Base-by-base conservation (phyloP, 257 asterid species). In the Gentiana dahurica region DNA sequence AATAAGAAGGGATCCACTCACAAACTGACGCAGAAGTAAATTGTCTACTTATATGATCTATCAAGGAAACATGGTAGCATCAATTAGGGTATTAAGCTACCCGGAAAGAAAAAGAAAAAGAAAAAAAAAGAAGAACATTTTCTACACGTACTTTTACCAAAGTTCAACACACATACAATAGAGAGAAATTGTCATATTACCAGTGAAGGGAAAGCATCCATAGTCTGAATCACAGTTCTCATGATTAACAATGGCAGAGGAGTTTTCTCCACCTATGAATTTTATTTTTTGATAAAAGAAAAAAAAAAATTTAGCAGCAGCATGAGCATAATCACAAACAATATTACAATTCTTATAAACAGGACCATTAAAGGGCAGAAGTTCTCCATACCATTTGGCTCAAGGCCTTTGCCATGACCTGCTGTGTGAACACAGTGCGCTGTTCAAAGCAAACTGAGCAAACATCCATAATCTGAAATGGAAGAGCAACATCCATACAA, bases 181-280 rank as follows among this genome's bases (percentile, higher is more conserved):
- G 46, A 41, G 5, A 41, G 46, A 41, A 41, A 41, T 41, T 3
- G 46, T 41, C 46, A 41, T 10, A 48, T 75, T 82, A 90, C 96
- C 95, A 91, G 81, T 13, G 94, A 71, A 36, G 98, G 98, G 65
- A 79, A 87, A 51, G 98, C 97, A 73, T 91, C 98, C 60, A 87
- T 91, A 52, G 95, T 95, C 76, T 91, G 98, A 71, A 91, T 91
- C 70, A 91, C 93, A n/a, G 98, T 91, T 75, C 98, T 81, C 98
- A 87, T 91, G 83, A 74, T 83, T 66, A 91, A 94, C 60, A 91
- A 79, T 4, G 98, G 98, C 51, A 91, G 77, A 60, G 95, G 95
- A 66, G 93, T 83, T 72, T 74, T 95, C 70, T 85, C 95, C 61
- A 87, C 96, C 98, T 91, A 57, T 34, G 52, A 66, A 59, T 43